Evolutionary conservation across 2,329 filamentous ascomycete genomes (phyloP).

Genomic region (Fusarium sp.): DNA sequence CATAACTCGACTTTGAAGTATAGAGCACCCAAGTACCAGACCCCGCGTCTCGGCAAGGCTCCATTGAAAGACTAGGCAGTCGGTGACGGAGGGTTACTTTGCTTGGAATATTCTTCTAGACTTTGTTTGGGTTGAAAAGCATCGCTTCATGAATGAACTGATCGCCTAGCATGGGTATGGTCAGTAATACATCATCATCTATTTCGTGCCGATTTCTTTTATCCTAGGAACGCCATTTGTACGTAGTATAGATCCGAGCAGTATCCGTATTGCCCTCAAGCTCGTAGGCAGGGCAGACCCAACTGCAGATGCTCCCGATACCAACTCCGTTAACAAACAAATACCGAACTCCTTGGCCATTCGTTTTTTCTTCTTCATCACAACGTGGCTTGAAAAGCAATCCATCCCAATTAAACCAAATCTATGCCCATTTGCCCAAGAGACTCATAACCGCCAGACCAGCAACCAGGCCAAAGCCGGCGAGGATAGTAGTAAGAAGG

Average conservation of each 20-base stretch:
- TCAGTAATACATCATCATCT: constrained; percentile 1
- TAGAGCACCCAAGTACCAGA: constrained; percentile 11
- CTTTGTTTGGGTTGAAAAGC: background rate
- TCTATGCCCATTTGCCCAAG: constrained; percentile 78
- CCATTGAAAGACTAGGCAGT: background rate
- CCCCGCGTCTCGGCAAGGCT: background rate
- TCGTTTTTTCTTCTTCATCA: background rate
- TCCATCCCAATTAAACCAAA: background rate
- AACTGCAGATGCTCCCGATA: constrained; percentile 4
- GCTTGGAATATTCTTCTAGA: background rate
- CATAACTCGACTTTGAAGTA: constrained; percentile 41
- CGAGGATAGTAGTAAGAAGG: constrained; percentile 59
- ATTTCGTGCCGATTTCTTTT: constrained; percentile 7
- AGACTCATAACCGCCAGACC: constrained; percentile 78
- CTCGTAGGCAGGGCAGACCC: constrained; percentile 1
- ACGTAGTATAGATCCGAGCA: constrained; percentile 11
- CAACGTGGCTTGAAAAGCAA: background rate
- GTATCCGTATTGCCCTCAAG: background rate
- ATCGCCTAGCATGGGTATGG: background rate
- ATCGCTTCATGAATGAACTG: background rate
- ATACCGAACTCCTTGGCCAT: constrained; percentile 18
- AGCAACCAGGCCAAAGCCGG: constrained; percentile 63
- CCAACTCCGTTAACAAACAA: constrained; percentile 25
- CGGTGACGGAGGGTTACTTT: background rate
- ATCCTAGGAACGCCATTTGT: constrained; percentile 8